Base-by-base conservation (phyloP, 176 grass and related monocot genomes). In the Cocos nucifera region DNA sequence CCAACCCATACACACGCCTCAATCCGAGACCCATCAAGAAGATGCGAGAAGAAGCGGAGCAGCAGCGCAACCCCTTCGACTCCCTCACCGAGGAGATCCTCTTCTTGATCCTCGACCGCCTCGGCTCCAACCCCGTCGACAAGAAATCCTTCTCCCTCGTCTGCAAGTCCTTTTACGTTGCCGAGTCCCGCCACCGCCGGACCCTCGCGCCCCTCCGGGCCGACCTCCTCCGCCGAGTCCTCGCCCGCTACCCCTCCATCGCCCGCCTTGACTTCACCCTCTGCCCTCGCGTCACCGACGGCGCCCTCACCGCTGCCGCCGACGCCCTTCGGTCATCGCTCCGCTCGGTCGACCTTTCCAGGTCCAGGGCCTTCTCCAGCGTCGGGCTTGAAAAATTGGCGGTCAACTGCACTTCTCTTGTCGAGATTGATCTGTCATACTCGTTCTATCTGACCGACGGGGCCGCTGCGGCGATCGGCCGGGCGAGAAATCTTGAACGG, bases 401-500 rank as follows among this genome's bases (percentile, higher is more conserved):
- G 14, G 3, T 15, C n/a, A 56, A 73, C 1, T 88, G 84, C 70
- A 61, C 59, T 0, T 59, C 19, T 17, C 67, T 97, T 24, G 50
- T 56, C 2, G 84, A 91, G 56, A 80, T 97, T 28, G 79, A 97
- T 62, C 75, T 97, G 3, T 85, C 92, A 25, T 91, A 97, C 57
- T 84, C 71, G 3, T 27, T 77, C n/a, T 59, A 88, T 15, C 79
- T 91, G 19, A 73, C 62, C 0, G 84, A 91, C 62, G 70, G 76
- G 50, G 81, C 76, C 1, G 76, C 79, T 0, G 81, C 81, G 3
- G 80, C 80, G 26, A 64, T 97, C 10, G 84, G 69, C 0, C 49
- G 66, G 30, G 80, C 76, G 52, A 51, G 59, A 0, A 64, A 44
- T 0, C 72, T 97, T 1, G 66, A 51, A 17, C 56, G 69, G 44